Conservation (phyloP, 306 rosid species). For the Vicia faba region DNA sequence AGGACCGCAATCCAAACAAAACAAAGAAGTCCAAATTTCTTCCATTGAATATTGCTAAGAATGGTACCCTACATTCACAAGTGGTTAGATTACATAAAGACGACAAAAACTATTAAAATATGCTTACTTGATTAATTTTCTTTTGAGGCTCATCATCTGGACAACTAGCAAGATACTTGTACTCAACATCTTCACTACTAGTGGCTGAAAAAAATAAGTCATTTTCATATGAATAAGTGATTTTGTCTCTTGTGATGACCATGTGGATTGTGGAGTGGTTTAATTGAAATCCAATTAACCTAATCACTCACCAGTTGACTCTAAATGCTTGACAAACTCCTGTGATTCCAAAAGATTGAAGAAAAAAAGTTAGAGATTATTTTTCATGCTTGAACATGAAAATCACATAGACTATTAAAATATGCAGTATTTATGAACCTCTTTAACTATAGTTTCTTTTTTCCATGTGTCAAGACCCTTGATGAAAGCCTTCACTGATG, state of each 20-base stretch:
- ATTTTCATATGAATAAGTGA: background rate
- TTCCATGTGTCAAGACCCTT: conserved; percentile 80
- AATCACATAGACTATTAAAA: background rate
- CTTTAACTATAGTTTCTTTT: conserved; percentile 62
- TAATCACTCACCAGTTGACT: conserved; percentile 59
- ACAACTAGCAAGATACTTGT: conserved; percentile 61
- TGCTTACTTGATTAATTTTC: conserved; percentile 44
- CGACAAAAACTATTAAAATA: background rate
- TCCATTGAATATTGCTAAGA: conserved; percentile 63
- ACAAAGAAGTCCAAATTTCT: conserved; percentile 65
- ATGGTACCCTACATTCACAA: conserved; percentile 48
- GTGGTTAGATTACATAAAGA: background rate
- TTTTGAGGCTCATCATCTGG: conserved; percentile 30
- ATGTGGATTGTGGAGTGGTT: conserved; percentile 18
- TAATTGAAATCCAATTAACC: conserved; percentile 1
- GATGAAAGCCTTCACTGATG: conserved; percentile 67
- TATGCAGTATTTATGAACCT: conserved; percentile 38
- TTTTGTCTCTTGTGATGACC: background rate
- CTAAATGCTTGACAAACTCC: conserved; percentile 55
- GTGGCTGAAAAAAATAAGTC: conserved; percentile 38
- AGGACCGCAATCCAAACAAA: conserved; percentile 76
- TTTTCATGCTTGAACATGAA: background rate
- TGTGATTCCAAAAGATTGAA: conserved; percentile 13
- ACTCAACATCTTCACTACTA: conserved; percentile 51
- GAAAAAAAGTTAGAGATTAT: background rate